Conservation (phyloP, 257 asterid genomes). For the Solanum peruvianum region DNA sequence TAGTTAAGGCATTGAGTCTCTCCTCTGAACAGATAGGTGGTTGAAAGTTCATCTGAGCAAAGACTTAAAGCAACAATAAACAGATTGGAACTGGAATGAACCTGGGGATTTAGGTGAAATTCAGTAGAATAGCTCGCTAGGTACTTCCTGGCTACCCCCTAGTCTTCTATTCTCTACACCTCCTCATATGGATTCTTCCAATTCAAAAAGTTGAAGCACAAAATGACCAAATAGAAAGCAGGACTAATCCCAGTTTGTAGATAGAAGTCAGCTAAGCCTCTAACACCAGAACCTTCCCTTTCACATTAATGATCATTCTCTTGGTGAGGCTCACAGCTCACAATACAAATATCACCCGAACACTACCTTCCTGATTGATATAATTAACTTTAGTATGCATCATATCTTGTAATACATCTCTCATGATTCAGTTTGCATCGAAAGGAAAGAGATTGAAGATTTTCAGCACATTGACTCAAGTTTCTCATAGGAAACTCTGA, state of each 20-base stretch:
- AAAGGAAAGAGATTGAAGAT: neutral
- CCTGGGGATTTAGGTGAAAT: neutral
- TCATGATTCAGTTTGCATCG: neutral
- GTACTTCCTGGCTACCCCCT: neutral
- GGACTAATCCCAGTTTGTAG: neutral
- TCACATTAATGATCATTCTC: neutral
- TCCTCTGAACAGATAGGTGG: neutral
- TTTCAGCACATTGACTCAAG: neutral
- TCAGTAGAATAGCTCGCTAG: neutral
- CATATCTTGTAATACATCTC: neutral
- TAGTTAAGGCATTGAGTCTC: neutral
- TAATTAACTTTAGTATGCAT: neutral
- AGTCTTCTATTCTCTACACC: neutral
- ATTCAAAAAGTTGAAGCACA: neutral
- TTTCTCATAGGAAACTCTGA: neutral
- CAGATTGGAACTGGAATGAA: neutral
- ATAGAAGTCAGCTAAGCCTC: neutral
- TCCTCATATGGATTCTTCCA: neutral
- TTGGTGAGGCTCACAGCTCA: neutral
- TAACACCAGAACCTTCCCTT: neutral
- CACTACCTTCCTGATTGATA: neutral
- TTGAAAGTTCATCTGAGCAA: neutral
- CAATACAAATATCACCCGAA: neutral
- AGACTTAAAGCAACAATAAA: neutral
- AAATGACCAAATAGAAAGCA: neutral